Evolutionary conservation across 1,284 basidiomycete genomes (phyloP), one percentile per base, ranked within the genome.

Genomic region (Ganoderma multipileum): DNA sequence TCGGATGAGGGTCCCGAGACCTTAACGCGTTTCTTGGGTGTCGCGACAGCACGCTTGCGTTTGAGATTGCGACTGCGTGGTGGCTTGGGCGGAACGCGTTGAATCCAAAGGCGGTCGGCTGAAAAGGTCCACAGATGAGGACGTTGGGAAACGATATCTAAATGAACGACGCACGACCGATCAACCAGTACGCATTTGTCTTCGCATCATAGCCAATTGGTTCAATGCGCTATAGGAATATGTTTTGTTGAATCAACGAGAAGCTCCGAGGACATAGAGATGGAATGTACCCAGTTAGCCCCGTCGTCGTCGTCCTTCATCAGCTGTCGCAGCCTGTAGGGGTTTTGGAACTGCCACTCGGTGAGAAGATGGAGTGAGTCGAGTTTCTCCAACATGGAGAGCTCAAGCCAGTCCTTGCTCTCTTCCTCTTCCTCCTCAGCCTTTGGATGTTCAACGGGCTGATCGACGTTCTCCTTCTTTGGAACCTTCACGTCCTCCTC

Each of bases 31-130:
- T 75, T 75, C 61, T 72, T 75, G 9, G 73, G 41, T 2, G 72
- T 33, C 0, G 67, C 55, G 23, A 74, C 67, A 18, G 76, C 69
- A 4, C 80, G 79, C 69, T 93, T 93, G 72, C 91, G 87, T 75
- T 93, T 93, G 33, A 85, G 75, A 9, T 76, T 79, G 60, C 79
- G 79, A 8, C 77, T 77, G 47, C 79, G 78, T 3, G 85, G 80
- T 54, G 84, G 84, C 75, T 85, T 88, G 0, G 90, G 91, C 12
- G 82, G 85, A 42, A 84, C 82, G 30, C 91, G 89, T 78, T 97
- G 95, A 52, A 96, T 89, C 95, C 95, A 97, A 23, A 97, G 85
- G 23, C 95, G 91, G 75, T 96, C 92, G 69, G 88, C 89, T 88
- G 69, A 3, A 68, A 61, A 41, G 50, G 23, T 44, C 41, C 26